phyloP scores from a whole-genome alignment of 768 basidiomycete genomes.

The Cytidiella melzeri region DNA sequence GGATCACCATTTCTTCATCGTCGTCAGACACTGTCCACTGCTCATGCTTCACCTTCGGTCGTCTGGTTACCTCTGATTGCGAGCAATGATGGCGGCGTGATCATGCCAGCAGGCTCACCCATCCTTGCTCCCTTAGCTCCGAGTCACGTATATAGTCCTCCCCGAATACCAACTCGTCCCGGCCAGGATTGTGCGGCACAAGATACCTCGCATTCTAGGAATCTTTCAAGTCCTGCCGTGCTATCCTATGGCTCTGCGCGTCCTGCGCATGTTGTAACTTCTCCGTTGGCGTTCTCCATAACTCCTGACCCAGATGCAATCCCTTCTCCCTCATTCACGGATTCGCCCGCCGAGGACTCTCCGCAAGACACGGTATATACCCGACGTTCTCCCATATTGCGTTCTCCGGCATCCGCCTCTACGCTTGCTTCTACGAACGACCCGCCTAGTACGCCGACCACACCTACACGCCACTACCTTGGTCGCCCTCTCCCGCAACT shows the following conservation, averaged over 20 bases:
- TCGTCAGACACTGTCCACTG: constrained; percentile 6
- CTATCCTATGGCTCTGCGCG: neutral
- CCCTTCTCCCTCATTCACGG: neutral
- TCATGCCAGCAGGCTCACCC: too few species aligned
- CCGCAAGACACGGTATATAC: neutral
- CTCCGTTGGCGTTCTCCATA: neutral
- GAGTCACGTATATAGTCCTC: neutral
- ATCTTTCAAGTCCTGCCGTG: constrained; percentile 1
- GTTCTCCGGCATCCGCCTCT: neutral
- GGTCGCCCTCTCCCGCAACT: constrained; percentile 54
- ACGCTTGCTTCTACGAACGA: neutral
- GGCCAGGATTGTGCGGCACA: neutral
- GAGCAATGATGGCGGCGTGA: neutral
- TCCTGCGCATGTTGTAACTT: neutral
- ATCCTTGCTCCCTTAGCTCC: too few species aligned
- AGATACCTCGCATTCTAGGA: neutral
- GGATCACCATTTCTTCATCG: constrained; percentile 6
- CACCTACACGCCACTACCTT: constrained; percentile 39
- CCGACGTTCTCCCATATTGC: constrained; percentile 2
- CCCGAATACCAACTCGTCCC: neutral
- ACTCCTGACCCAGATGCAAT: neutral
- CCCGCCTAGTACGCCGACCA: constrained; percentile 14
- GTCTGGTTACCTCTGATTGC: constrained; percentile 9
- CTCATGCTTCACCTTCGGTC: constrained; percentile 10
- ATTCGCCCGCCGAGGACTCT: neutral